Base-by-base conservation (phyloP, 2,329 filamentous ascomycete species). In the Hypomyces rosellus region DNA sequence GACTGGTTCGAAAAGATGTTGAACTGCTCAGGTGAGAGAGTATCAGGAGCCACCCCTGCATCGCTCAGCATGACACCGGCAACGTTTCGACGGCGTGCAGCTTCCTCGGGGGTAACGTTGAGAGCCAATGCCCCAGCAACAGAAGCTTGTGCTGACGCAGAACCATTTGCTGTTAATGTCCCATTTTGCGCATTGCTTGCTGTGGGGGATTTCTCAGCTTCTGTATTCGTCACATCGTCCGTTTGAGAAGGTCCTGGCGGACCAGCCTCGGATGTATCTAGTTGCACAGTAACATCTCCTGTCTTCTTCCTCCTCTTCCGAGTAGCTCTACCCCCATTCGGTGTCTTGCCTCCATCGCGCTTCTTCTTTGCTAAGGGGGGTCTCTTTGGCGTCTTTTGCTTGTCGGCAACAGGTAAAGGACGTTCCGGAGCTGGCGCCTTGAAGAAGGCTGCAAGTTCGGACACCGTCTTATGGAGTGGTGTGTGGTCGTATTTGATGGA, bases 1-100 rank as follows among this genome's bases (percentile, higher is more conserved):
- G 78, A 74, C 62, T 83, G 80, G 49, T 83, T 82, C 8, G 78
- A 70, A 55, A 83, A 80, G 14, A 81, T 82, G 55, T 68, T 74
- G 53, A 82, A 80, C 57, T 82, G 79, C 42, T 82, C 78, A 4
- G 63, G 54, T 0, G 75, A 78, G 9, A 82, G 65, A 0, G 77
- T 75, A 2, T 67, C 64, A 1, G 76, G 77, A 36, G 79, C 72
- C n/a, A 82, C 71, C 4, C 68, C 70, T n/a, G 65, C 71, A 2
- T 69, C 68, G 2, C 43, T 63, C 5, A 82, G 69, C 30, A 81
- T 66, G 20, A 67, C 65, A n/a, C 69, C 68, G 6, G 80, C 78
- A 7, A 68, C 67, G 9, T 76, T 71, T 43, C 69, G 69, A 37
- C 78, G 71, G 20, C 77, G 71, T n/a, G 70, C 68, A 13, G 74